Conservation (phyloP, 2,329 filamentous ascomycete species). For the Colletotrichum higginsianum region DNA sequence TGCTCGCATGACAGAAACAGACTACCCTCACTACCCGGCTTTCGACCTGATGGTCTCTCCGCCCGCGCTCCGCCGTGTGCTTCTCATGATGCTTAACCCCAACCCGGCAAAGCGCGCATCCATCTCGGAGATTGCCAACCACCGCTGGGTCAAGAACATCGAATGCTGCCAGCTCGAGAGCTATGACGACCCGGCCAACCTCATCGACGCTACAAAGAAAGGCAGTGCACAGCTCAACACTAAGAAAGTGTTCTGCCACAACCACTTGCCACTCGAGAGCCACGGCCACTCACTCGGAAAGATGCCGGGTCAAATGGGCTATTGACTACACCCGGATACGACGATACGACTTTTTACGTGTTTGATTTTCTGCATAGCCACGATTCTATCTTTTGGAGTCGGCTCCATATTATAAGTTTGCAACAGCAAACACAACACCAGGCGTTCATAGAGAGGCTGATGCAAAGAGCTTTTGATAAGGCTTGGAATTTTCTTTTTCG, state of each 20-base stretch:
- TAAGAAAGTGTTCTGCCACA: conserved; percentile 72
- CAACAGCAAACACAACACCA: conserved; percentile 3
- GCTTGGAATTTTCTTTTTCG: conserved; percentile 1
- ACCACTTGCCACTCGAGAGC: conserved; percentile 66
- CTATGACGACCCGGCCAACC: conserved; percentile 74
- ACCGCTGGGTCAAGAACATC: conserved; percentile 80
- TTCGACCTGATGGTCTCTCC: conserved; percentile 78
- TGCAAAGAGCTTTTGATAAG: neutral
- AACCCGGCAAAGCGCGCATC: conserved; percentile 79
- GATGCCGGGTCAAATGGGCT: conserved; percentile 70
- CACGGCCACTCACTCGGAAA: conserved; percentile 66
- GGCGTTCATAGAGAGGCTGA: conserved; percentile 35
- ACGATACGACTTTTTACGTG: conserved; percentile 36
- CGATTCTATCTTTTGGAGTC: conserved; percentile 25
- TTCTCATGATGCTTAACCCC: conserved; percentile 88
- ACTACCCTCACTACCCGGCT: conserved; percentile 76
- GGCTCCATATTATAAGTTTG: conserved; percentile 21
- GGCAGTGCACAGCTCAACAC: conserved; percentile 58
- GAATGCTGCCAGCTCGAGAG: conserved; percentile 85
- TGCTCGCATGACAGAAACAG: conserved; percentile 65
- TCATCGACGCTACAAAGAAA: conserved; percentile 75
- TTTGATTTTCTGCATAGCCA: conserved; percentile 39
- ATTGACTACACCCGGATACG: conserved; percentile 52
- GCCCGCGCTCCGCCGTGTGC: conserved; percentile 76
- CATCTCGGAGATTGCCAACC: conserved; percentile 77